phyloP scores from a whole-genome alignment of 306 rosid species.

The Rubus parviflorus region DNA sequence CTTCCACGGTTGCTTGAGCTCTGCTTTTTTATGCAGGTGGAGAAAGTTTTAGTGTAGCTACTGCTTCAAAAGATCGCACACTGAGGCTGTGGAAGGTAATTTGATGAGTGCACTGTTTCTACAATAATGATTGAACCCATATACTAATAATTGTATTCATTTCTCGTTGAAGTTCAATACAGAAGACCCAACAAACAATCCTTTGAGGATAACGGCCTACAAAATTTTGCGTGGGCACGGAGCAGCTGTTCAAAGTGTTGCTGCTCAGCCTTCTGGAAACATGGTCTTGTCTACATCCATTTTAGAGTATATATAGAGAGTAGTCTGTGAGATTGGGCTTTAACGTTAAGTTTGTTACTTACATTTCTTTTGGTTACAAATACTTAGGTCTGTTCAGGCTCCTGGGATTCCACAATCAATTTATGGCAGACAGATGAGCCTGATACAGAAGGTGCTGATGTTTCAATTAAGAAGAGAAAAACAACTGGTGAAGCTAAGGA shows the following conservation, averaged over 20 bases:
- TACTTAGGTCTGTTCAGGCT: constrained; percentile 84
- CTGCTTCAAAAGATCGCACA: constrained; percentile 86
- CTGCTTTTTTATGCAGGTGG: constrained; percentile 33
- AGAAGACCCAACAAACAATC: constrained; percentile 47
- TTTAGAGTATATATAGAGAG: constrained; percentile 1
- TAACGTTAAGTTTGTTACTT: constrained; percentile 22
- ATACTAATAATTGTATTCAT: constrained; percentile 22
- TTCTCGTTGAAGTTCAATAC: constrained; percentile 48
- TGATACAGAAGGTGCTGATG: constrained; percentile 51
- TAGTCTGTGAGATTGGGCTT: constrained; percentile 7
- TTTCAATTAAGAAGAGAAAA: constrained; percentile 78
- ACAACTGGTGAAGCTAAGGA: constrained; percentile 50
- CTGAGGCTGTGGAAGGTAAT: constrained; percentile 91
- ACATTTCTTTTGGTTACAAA: constrained; percentile 11
- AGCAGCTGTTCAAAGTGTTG: constrained; percentile 76
- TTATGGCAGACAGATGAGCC: constrained; percentile 66
- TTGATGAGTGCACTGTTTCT: constrained; percentile 24
- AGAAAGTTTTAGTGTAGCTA: constrained; percentile 54
- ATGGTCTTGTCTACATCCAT: constrained; percentile 47
- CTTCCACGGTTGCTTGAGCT: not conserved
- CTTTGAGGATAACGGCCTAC: constrained; percentile 57
- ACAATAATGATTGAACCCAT: constrained; percentile 11
- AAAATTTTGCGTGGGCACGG: constrained; percentile 80
- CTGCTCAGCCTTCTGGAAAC: constrained; percentile 63
- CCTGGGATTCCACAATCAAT: constrained; percentile 90